phyloP scores from a whole-genome alignment of 257 asterid genomes.

The Hygrophila difformis region DNA sequence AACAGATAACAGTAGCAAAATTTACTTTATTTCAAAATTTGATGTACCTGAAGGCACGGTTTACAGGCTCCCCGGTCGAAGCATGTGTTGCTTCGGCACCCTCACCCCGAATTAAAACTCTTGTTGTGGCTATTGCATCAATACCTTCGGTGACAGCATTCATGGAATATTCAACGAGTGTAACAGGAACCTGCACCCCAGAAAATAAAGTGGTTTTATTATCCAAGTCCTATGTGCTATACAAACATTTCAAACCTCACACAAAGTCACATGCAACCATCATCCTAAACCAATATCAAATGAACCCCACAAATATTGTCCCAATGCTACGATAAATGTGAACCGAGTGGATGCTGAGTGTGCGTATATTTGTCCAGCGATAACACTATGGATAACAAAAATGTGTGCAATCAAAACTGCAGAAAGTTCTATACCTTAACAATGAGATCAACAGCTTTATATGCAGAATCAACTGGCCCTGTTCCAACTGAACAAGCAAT shows the following conservation, averaged over 20 bases:
- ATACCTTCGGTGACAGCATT: slow-evolving; percentile 84
- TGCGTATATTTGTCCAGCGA: no score
- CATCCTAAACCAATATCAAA: no score
- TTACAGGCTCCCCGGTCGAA: slow-evolving; percentile 42
- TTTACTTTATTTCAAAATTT: no score
- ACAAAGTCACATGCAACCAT: no score
- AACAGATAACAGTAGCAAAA: no score
- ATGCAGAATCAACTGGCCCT: slow-evolving; percentile 98
- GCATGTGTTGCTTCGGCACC: slow-evolving; percentile 54
- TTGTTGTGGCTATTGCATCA: slow-evolving; percentile 85
- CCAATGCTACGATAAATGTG: no score
- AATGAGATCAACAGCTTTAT: slow-evolving; percentile 81
- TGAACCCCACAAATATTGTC: no score
- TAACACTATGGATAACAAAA: no score
- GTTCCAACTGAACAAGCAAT: slow-evolving; percentile 88
- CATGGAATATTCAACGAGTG: slow-evolving; percentile 76
- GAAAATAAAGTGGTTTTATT: no score
- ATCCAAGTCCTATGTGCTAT: no score
- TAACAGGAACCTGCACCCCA: slow-evolving; percentile 53
- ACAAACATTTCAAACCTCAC: no score
- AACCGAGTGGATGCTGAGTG: no score
- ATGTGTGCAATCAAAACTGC: slow-evolving; percentile 5
- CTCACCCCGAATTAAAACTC: slow-evolving; percentile 70
- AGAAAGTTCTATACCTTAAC: slow-evolving; percentile 50
- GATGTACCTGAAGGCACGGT: slow-evolving; percentile 63